Evolutionary conservation across 2,329 filamentous ascomycete species (phyloP).

Genomic region (Cladosporium phlei): DNA sequence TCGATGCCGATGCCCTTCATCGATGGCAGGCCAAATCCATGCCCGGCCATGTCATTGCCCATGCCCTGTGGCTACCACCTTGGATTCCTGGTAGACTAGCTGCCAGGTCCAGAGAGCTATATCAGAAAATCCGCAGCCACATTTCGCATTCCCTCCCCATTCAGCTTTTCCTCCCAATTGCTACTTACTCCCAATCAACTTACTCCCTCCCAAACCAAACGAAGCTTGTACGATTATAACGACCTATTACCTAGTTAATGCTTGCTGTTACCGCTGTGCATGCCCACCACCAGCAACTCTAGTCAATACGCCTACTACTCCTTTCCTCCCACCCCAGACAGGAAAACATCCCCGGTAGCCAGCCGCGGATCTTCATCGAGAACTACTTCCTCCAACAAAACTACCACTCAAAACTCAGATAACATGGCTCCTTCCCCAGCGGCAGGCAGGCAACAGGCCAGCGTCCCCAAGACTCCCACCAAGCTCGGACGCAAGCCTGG

Average conservation of each 20-base stretch:
- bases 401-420: constrained; percentile 29
- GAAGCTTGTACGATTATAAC: constrained; percentile 23
- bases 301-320: constrained; percentile 49
- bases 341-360: constrained; percentile 32
- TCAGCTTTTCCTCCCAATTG: constrained; percentile 10
- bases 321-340: constrained; percentile 47
- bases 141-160: neutral
- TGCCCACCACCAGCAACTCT: constrained; percentile 44
- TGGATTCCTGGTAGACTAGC: neutral
- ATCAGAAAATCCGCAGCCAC: constrained; percentile 13
- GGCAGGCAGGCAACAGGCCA: constrained; percentile 42
- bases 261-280: constrained; percentile 34
- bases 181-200: constrained; percentile 18
- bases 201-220: constrained; percentile 6
- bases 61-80: constrained; percentile 8
- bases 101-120: constrained; percentile 12
- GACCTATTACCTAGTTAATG: constrained; percentile 15
- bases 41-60: constrained; percentile 12
- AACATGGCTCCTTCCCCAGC: constrained; percentile 48
- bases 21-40: constrained; percentile 5
- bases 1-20: constrained; percentile 10
- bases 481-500: constrained; percentile 45
- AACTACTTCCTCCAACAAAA: constrained; percentile 11
- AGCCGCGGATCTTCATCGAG: constrained; percentile 14
- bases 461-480: constrained; percentile 47